phyloP scores from a whole-genome alignment of 2,329 filamentous ascomycete species.

The Aspergillus sp. region DNA sequence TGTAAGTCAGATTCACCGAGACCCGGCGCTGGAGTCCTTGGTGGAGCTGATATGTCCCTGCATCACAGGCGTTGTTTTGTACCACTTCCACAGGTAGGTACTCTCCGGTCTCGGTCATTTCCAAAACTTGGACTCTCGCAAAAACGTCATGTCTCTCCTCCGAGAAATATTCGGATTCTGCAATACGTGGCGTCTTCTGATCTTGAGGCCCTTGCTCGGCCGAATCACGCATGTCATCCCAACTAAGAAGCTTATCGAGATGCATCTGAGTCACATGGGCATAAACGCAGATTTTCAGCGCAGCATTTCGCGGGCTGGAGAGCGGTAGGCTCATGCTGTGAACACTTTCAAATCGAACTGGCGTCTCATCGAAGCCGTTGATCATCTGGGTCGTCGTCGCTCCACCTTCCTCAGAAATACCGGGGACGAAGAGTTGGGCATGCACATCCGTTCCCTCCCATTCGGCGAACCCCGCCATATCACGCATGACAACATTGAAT shows the following conservation, averaged over 20 bases:
- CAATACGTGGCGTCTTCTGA: constrained; percentile 67
- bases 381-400: constrained; percentile 96
- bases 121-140: constrained; percentile 80
- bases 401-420: constrained; percentile 83
- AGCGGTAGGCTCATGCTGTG: constrained; percentile 96
- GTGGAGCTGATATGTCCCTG: constrained; percentile 91
- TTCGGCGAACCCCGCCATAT: constrained; percentile 91
- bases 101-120: constrained; percentile 85
- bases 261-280: constrained; percentile 90
- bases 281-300: constrained; percentile 84
- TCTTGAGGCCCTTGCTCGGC: constrained; percentile 57
- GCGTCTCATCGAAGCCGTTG: constrained; percentile 85
- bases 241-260: constrained; percentile 93
- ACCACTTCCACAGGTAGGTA: constrained; percentile 92
- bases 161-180: constrained; percentile 88
- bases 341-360: constrained; percentile 93
- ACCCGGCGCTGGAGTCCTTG: constrained; percentile 90
- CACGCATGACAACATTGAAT: constrained; percentile 98
- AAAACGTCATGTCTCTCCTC: constrained; percentile 95
- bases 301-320: constrained; percentile 70
- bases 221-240: constrained; percentile 95
- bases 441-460: constrained; percentile 94
- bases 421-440: constrained; percentile 93
- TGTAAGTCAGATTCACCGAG: constrained; percentile 84
- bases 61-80: constrained; percentile 78